Conservation (phyloP, 345 rosid species). For the Syzygium jambos region DNA sequence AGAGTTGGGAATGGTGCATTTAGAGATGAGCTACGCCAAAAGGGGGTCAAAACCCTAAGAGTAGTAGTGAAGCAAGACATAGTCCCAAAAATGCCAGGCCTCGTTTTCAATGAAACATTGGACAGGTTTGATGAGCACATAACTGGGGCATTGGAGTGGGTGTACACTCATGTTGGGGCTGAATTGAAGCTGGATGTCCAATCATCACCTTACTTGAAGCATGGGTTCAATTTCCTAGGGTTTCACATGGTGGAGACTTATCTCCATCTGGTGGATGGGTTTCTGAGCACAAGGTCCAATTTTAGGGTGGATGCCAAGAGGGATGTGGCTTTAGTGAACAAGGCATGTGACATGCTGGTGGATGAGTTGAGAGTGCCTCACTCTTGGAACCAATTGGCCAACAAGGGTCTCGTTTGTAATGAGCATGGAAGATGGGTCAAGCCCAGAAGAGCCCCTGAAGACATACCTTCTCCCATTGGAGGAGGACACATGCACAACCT, state of each 20-base stretch:
- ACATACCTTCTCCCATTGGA: conserved; percentile 54
- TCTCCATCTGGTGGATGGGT: conserved; percentile 38
- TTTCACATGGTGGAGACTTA: conserved; percentile 27
- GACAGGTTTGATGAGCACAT: conserved; percentile 18
- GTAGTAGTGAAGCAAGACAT: conserved; percentile 30
- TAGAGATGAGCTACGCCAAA: conserved; percentile 13
- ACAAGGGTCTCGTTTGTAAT: conserved; percentile 54
- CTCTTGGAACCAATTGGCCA: conserved; percentile 23
- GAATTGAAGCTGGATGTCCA: conserved; percentile 16
- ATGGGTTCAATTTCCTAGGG: conserved; percentile 15
- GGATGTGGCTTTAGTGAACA: conserved; percentile 35
- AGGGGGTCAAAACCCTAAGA: conserved; percentile 26
- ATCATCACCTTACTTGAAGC: conserved; percentile 28
- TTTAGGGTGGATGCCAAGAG: conserved; percentile 21
- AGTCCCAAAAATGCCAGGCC: conserved; percentile 33
- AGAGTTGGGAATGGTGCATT: conserved; percentile 36
- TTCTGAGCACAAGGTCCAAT: background rate
- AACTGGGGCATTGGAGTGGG: conserved; percentile 20
- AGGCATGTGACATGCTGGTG: conserved; percentile 28
- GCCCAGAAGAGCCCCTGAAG: conserved; percentile 53
- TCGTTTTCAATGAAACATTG: conserved; percentile 21
- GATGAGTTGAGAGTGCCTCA: conserved; percentile 27
- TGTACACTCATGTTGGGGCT: conserved; percentile 36
- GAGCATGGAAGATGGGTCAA: conserved; percentile 67
- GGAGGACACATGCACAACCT: background rate